A percentile compares a stretch with the other conserved stretches of the same genome.
These are phyloP conservation scores for Leishmania braziliensis DNA, from an alignment of 208 protist species.

Conservation along the genomic window DNA sequence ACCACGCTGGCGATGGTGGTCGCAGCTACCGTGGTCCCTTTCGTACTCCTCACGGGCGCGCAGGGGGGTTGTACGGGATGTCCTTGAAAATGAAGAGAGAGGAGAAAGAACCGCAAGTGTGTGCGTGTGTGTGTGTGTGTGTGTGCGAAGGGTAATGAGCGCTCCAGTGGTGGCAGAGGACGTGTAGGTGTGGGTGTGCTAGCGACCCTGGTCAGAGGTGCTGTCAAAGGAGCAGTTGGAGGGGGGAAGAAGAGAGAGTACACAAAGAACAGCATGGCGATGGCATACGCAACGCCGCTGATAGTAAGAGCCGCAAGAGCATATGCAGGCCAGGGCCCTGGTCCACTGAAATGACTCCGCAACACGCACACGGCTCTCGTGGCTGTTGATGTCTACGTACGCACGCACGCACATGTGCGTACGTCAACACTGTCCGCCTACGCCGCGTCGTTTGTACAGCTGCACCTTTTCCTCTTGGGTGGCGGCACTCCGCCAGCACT, in stretches of 20 bases:
- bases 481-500: neutral
- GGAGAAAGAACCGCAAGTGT: slow-evolving; percentile 15
- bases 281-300: neutral
- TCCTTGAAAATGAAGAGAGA: neutral
- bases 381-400: neutral
- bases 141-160: neutral
- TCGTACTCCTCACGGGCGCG: neutral
- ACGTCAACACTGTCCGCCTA: too few relatives aligned
- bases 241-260: neutral
- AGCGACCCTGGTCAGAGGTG: neutral
- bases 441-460: too few relatives aligned
- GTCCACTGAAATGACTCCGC: neutral
- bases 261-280: neutral
- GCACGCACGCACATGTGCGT: neutral
- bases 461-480: too few relatives aligned
- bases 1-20: neutral
- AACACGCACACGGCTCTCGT: neutral
- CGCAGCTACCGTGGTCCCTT: neutral
- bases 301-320: neutral
- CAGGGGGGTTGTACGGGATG: neutral
- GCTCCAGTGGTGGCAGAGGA: neutral
- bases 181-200: neutral
- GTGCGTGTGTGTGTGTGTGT: neutral
- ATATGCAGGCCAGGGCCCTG: neutral
- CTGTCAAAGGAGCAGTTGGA: neutral